Conservation (phyloP, 495 filamentous ascomycete species). For the Trichoderma virens region DNA sequence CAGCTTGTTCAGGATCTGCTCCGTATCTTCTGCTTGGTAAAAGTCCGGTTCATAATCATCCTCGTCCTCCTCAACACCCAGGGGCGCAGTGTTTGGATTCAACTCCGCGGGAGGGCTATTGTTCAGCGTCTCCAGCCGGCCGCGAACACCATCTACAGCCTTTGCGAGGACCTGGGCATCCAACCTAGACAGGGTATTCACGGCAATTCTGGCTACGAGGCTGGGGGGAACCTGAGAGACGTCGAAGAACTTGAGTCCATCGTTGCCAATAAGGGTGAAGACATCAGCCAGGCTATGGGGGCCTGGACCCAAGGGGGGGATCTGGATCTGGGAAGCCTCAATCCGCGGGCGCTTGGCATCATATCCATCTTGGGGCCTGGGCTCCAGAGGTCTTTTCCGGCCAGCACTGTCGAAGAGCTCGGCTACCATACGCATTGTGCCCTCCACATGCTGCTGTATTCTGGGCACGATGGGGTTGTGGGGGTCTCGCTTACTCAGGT, state of each 20-base stretch:
- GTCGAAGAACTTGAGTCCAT: slow-evolving; percentile 68
- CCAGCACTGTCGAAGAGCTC: slow-evolving; percentile 71
- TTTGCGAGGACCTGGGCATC: slow-evolving; percentile 56
- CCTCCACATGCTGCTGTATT: slow-evolving; percentile 76
- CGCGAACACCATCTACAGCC: slow-evolving; percentile 46
- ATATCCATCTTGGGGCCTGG: slow-evolving; percentile 54
- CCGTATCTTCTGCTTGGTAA: slow-evolving; percentile 59
- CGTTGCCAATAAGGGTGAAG: slow-evolving; percentile 74
- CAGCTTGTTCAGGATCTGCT: slow-evolving; percentile 63
- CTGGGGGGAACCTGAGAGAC: slow-evolving; percentile 67
- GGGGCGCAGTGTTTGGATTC: slow-evolving; percentile 39
- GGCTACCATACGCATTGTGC: slow-evolving; percentile 61
- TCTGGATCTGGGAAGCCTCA: slow-evolving; percentile 35
- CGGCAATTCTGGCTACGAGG: slow-evolving; percentile 66
- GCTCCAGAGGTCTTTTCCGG: slow-evolving; percentile 65
- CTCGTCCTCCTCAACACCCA: slow-evolving; percentile 67
- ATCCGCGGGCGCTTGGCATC: slow-evolving; percentile 36
- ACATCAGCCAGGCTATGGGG: slow-evolving; percentile 70
- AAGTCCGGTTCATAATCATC: slow-evolving; percentile 87
- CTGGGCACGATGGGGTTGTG: slow-evolving; percentile 56
- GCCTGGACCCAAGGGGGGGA: slow-evolving; percentile 62
- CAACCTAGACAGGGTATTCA: slow-evolving; percentile 58
- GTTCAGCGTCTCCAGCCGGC: slow-evolving; percentile 12
- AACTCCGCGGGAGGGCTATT: slow-evolving; percentile 30
- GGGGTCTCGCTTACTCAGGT: slow-evolving; percentile 68